phyloP scores from a whole-genome alignment of 257 asterid genomes.

The Echites panduratus region DNA sequence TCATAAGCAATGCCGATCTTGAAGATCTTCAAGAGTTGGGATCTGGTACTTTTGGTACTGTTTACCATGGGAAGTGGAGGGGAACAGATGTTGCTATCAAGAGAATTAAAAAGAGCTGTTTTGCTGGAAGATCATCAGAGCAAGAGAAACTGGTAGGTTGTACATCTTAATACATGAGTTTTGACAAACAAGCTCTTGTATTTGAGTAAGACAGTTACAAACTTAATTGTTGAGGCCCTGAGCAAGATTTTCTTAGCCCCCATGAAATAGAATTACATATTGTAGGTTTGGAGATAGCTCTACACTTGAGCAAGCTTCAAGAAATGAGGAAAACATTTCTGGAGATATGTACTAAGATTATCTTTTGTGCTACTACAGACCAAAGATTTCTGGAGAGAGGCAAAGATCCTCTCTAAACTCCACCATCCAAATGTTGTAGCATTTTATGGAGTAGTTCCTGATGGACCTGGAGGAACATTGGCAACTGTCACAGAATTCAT shows the following conservation, averaged over 20 bases:
- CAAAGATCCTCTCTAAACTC: constrained; percentile 69
- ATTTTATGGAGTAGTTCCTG: constrained; percentile 86
- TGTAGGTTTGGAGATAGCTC: neutral
- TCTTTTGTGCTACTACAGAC: constrained; percentile 31
- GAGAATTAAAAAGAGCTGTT: constrained; percentile 42
- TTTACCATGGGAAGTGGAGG: constrained; percentile 46
- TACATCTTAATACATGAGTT: neutral
- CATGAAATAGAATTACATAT: neutral
- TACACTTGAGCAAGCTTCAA: neutral
- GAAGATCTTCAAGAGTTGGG: constrained; percentile 46
- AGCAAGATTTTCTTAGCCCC: neutral
- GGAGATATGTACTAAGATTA: neutral
- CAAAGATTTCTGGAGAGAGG: constrained; percentile 93
- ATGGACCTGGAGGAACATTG: constrained; percentile 72
- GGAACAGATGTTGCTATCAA: constrained; percentile 52
- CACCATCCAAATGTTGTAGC: constrained; percentile 94
- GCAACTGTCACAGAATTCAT: constrained; percentile 86
- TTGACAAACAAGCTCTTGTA: neutral
- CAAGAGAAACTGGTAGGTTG: constrained; percentile 37
- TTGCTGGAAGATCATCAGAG: constrained; percentile 38
- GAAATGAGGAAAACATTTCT: neutral
- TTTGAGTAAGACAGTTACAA: neutral
- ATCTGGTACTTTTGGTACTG: constrained; percentile 50
- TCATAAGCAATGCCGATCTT: constrained; percentile 36
- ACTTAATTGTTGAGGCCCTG: neutral